Base-by-base conservation (phyloP, 129 eudicot species). In the Rutidosis leptorrhynchoides region DNA sequence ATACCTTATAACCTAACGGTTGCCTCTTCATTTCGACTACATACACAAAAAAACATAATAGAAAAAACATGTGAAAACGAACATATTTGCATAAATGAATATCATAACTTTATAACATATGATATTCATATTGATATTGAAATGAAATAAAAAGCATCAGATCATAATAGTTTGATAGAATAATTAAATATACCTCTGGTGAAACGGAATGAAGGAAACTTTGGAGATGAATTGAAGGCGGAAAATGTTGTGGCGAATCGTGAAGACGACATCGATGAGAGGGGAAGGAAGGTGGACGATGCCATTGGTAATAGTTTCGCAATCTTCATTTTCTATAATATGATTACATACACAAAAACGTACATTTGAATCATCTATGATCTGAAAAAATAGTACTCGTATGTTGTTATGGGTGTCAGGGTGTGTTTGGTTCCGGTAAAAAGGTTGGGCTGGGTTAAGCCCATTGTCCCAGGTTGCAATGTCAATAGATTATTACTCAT, bases 251-350 rank as follows among this genome's bases (percentile, higher is more conserved):
- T 24, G 61, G 32, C 58, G 10, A 81, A 53, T 5, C 2, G 42
- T 15, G 15, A 30, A 6, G 64, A 59, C 6, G 45, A 6, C 20
- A 58, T 58, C 0, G 86, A 75, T 23, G 87, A 78, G 58, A 87
- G 69, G 33, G 90, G 80, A 29, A 82, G 94, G 22, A 82, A 76
- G 43, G 83, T 67, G 29, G 95, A 65, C 16, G 95, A 85, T 60
- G 97, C 87, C 89, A 91, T 81, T 27, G 96, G 95, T 26, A 84
- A 29, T 52, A 84, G 77, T 79, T 91, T 77, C 65, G 76, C 94
- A 86, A 87, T 83, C 65, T 69, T 40, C 63, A 17, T 59, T 29
- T 7, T 27, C 19, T 29, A 75, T 64, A 58, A 67, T 82, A 84
- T 77, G 64, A 26, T 17, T 61, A 37, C 33, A 24, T 7, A 66